Evolutionary conservation across 73 alveolate species (phyloP).

Genomic region (Paramecium caudatum): DNA sequence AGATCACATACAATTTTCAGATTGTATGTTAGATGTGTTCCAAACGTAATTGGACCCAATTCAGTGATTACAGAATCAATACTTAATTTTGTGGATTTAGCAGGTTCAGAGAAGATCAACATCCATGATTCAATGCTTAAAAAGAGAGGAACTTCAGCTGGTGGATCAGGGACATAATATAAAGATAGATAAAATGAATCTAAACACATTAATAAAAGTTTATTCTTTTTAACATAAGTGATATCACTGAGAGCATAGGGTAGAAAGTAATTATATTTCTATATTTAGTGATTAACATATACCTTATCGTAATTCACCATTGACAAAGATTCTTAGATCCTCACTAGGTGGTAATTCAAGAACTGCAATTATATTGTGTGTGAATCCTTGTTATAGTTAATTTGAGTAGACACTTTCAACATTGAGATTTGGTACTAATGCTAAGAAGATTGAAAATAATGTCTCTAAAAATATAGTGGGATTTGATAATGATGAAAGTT

Average conservation of each 20-base stretch:
- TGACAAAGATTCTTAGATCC: constrained; percentile 74
- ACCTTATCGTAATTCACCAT: constrained; percentile 76
- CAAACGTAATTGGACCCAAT: constrained; percentile 48
- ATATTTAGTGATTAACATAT: constrained; percentile 70
- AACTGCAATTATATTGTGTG: constrained; percentile 82
- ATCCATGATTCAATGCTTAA: constrained; percentile 78
- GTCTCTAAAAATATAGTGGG: constrained; percentile 82
- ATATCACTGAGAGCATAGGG: constrained; percentile 77
- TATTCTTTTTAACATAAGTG: constrained; percentile 86
- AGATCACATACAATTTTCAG: constrained; percentile 87
- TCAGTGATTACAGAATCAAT: constrained; percentile 84
- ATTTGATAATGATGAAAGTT: constrained; percentile 78
- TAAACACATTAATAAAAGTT: constrained; percentile 81
- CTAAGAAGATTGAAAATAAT: constrained; percentile 95
- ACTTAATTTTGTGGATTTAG: constrained; percentile 72
- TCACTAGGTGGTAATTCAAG: constrained; percentile 78
- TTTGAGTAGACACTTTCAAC: constrained; percentile 74
- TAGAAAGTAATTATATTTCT: constrained; percentile 9
- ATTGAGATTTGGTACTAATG: constrained; percentile 92
- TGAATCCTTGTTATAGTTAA: constrained; percentile 85
- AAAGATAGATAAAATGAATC: constrained; percentile 79
- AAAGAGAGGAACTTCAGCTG: constrained; percentile 83
- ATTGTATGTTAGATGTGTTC: constrained; percentile 79
- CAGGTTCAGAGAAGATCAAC: constrained; percentile 78
- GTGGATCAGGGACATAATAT: constrained; percentile 80